Conservation (phyloP, 176 grass and related monocot genomes). For the Phyllostachys edulis region DNA sequence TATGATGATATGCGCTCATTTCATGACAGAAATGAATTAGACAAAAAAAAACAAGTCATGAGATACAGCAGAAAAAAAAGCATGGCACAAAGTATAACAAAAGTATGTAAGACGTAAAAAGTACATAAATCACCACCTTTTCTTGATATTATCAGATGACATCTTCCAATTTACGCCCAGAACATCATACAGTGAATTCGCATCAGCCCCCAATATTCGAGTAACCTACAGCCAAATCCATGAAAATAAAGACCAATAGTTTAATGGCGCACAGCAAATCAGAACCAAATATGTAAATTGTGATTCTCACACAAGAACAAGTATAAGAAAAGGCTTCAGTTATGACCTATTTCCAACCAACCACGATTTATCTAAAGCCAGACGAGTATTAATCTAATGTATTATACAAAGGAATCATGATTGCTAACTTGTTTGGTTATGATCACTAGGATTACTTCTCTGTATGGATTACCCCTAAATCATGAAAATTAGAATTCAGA, state of each 20-base stretch:
- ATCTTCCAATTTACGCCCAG: slow-evolving; percentile 96
- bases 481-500: not conserved
- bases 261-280: not conserved
- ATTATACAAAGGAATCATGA: not conserved
- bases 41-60: not conserved
- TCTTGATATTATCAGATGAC: slow-evolving; percentile 88
- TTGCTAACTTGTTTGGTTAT: not conserved
- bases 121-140: slow-evolving; percentile 59
- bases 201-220: slow-evolving; percentile 81
- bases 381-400: not conserved
- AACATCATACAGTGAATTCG: slow-evolving; percentile 76
- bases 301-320: not conserved
- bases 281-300: not conserved
- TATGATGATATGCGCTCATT: not conserved
- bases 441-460: not conserved
- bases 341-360: not conserved
- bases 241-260: not conserved
- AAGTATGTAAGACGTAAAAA: not conserved
- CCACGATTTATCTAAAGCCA: not conserved
- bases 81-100: slow-evolving; percentile 2
- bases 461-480: not conserved
- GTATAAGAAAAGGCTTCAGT: not conserved
- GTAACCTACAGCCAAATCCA: slow-evolving; percentile 56
- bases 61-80: not conserved
- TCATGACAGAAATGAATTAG: slow-evolving; percentile 2